Evolutionary conservation across 306 rosid genomes (phyloP), one percentile per base, ranked within the genome.

Genomic region (Sphenostylis stenocarpa): DNA sequence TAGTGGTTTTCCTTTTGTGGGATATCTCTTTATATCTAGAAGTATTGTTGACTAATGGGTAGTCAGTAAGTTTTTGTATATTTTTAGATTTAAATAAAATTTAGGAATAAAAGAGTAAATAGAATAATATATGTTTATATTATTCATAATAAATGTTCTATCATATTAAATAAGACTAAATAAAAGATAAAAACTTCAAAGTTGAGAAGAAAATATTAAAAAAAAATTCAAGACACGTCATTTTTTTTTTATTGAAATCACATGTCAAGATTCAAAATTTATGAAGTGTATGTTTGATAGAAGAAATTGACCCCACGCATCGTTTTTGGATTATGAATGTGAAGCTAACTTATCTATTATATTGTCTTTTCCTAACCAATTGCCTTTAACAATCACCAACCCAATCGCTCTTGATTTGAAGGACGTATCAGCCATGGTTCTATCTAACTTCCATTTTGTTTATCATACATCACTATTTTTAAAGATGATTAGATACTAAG

Each of bases 301-400:
- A 64, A 10, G 31, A 34, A 64, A 4, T 9, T 19, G 5, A 39
- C 19, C 23, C 38, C 21, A 43, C 5, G 1, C 8, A 1, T 24
- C 21, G 21, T 43, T 68, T 69, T 69, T 28, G 28, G 39, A 15
- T 69, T 47, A 48, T 69, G 44, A 17, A 47, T 3, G 43, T 9
- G 7, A 15, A 24, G 58, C 57, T 14, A 44, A 52, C 62, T 70
- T 34, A 26, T 28, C 12, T 52, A 12, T 71, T 48, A 45, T 28
- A n/a, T 70, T 55, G 77, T 55, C n/a, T 72, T 56, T 38, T 72
- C 16, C 56, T 73, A 57, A 44, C 31, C 13, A 65, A 57, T n/a
- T 24, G 13, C 45, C 28, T 28, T 21, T 26, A 38, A 14, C 61
- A 20, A 62, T 75, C 79, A 62, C 61, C 31, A 29, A 74, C 44